phyloP scores from a whole-genome alignment of 768 basidiomycete species.

The Amylocystis lapponica region DNA sequence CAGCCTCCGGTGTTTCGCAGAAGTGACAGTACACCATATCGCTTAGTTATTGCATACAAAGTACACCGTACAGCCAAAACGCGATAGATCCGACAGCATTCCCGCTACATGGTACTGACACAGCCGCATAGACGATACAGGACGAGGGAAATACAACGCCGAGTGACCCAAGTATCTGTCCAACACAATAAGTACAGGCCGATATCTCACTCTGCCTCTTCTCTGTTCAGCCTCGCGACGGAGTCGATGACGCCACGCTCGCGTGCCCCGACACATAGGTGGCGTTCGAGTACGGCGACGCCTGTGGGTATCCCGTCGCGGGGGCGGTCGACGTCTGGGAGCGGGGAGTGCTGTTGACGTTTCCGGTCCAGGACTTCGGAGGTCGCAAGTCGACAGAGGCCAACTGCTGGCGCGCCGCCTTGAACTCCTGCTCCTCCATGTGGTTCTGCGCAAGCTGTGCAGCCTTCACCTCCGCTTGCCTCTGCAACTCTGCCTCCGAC shows the following conservation, averaged over 20 bases:
- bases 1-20: no score
- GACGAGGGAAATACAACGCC: not conserved
- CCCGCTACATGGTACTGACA: slow-evolving; percentile 4
- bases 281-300: slow-evolving; percentile 5
- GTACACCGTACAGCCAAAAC: slow-evolving; percentile 1
- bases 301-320: slow-evolving; percentile 6
- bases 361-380: slow-evolving; percentile 68
- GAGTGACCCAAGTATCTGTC: no score
- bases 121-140: not conserved
- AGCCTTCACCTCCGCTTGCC: slow-evolving; percentile 78
- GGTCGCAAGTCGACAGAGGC: slow-evolving; percentile 69
- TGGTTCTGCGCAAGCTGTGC: slow-evolving; percentile 74
- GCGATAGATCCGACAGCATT: not conserved
- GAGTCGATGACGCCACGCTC: slow-evolving; percentile 10
- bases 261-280: slow-evolving; percentile 4
- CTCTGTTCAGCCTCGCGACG: slow-evolving; percentile 12
- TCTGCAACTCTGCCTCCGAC: slow-evolving; percentile 83
- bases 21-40: no score
- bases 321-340: slow-evolving; percentile 1
- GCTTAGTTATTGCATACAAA: no score
- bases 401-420: slow-evolving; percentile 72
- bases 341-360: slow-evolving; percentile 12
- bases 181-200: no score
- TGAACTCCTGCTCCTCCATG: slow-evolving; percentile 77
- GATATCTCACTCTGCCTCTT: no score